Percentiles rank a stretch among this genome's conserved stretches.
Conservation (phyloP, 805 yeast genomes). For the Candida patagonica region DNA sequence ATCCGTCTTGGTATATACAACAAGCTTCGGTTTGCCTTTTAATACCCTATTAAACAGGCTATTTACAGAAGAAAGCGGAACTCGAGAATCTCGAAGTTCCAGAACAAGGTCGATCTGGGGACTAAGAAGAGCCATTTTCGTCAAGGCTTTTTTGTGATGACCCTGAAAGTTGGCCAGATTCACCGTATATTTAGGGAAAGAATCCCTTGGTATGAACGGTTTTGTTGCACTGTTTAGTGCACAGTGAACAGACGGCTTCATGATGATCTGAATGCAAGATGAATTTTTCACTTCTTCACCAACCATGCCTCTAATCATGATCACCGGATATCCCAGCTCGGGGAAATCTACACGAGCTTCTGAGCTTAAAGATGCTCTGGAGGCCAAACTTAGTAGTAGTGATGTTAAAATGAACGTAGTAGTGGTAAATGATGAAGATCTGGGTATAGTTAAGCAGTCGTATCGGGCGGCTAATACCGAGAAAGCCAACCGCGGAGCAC, state of each 20-base stretch:
- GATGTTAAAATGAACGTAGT: constrained; percentile 52
- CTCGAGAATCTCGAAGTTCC: constrained; percentile 82
- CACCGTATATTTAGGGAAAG: constrained; percentile 68
- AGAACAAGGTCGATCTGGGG: constrained; percentile 75
- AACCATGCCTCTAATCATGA: constrained; percentile 74
- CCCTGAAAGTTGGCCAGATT: constrained; percentile 78
- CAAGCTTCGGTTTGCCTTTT: constrained; percentile 43
- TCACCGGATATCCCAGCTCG: constrained; percentile 78
- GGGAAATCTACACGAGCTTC: constrained; percentile 77
- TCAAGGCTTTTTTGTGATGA: constrained; percentile 76
- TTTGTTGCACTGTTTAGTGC: not conserved
- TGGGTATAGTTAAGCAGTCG: constrained; percentile 60
- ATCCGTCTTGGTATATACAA: constrained; percentile 74
- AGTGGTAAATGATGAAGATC: constrained; percentile 65
- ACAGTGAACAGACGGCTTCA: too few species aligned
- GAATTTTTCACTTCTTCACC: not conserved
- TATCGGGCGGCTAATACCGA: constrained; percentile 70
- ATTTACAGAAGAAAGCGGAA: constrained; percentile 79
- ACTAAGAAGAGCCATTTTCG: constrained; percentile 53
- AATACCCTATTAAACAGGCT: constrained; percentile 63
- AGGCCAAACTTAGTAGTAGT: constrained; percentile 34
- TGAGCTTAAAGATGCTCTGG: constrained; percentile 41
- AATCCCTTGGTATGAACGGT: constrained; percentile 44
- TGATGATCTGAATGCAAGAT: not conserved
- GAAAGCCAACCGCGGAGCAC: constrained; percentile 72